phyloP scores from a whole-genome alignment of 768 basidiomycete species.

The Aureoboletus auriporus region DNA sequence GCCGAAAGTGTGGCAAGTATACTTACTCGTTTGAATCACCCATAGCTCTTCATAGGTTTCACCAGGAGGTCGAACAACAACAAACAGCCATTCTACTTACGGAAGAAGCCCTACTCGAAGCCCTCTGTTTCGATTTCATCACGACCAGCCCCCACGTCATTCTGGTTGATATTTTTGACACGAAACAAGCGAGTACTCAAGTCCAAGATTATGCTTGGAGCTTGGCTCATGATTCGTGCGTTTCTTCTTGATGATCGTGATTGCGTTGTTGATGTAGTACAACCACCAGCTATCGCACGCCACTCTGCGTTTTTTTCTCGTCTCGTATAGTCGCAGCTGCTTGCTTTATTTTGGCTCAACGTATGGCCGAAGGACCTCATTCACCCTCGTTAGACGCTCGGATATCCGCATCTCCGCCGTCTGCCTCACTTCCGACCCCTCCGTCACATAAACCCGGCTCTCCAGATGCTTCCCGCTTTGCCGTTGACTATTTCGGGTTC shows the following conservation, averaged over 20 bases:
- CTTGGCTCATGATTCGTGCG: slow-evolving; percentile 82
- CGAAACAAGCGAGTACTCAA: slow-evolving; percentile 40
- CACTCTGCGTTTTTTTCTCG: slow-evolving; percentile 67
- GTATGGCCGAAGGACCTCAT: slow-evolving; percentile 66
- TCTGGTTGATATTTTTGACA: slow-evolving; percentile 68
- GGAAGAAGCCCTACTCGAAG: slow-evolving; percentile 77
- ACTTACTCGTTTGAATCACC: background rate
- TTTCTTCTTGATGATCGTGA: slow-evolving; percentile 11
- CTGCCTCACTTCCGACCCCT: slow-evolving; percentile 75
- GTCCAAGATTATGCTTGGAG: slow-evolving; percentile 82
- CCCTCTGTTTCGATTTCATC: slow-evolving; percentile 82
- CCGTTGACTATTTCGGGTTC: slow-evolving; percentile 63
- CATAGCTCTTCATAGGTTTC: background rate
- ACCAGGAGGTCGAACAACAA: slow-evolving; percentile 71
- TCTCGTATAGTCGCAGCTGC: slow-evolving; percentile 72
- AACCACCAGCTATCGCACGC: slow-evolving; percentile 64
- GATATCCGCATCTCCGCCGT: slow-evolving; percentile 65
- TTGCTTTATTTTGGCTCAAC: slow-evolving; percentile 74
- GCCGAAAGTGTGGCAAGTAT: slow-evolving; percentile 60
- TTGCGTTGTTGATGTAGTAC: slow-evolving; percentile 3
- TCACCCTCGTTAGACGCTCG: slow-evolving; percentile 72
- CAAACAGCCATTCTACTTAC: slow-evolving; percentile 65
- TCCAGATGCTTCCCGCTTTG: slow-evolving; percentile 65
- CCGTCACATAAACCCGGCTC: slow-evolving; percentile 73
- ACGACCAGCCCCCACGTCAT: slow-evolving; percentile 74